Conservation (phyloP, 2,329 filamentous ascomycete species). For the Microdochium nivale region DNA sequence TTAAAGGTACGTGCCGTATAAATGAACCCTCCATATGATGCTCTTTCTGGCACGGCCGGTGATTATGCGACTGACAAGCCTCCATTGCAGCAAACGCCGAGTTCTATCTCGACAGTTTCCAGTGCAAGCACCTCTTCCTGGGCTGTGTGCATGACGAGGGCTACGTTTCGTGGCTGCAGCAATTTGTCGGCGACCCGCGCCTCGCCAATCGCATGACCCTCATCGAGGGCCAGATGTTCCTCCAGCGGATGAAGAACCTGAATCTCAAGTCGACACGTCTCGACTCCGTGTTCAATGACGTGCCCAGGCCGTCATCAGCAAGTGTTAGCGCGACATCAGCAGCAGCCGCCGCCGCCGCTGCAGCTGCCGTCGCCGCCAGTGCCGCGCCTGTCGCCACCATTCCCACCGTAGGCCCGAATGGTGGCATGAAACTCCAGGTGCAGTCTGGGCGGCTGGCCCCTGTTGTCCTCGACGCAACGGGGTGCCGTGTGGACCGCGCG, state of each 20-base stretch:
- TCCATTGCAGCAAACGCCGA: not conserved
- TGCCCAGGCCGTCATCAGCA: not conserved
- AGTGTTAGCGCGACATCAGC: not conserved
- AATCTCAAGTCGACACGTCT: not conserved
- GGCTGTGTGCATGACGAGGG: not conserved
- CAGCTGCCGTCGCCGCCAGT: not conserved
- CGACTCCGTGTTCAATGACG: not conserved
- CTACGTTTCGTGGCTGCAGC: not conserved
- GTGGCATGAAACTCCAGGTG: not conserved
- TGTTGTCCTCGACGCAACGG: not conserved
- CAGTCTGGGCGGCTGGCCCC: not conserved
- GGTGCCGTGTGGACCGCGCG: not conserved
- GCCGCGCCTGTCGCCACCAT: not conserved
- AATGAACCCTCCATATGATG: not conserved
- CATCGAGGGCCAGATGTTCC: not conserved
- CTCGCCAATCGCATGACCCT: not conserved
- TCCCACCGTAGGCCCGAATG: not conserved
- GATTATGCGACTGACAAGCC: not conserved
- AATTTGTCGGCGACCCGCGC: not conserved
- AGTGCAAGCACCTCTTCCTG: not conserved
- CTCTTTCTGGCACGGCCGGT: not conserved
- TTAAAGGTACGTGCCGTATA: not conserved
- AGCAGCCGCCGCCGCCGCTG: not conserved
- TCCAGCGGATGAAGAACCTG: not conserved
- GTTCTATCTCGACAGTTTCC: not conserved